Conservation (phyloP, 2,329 filamentous ascomycete species). For the Phyllosticta citribraziliensis region DNA sequence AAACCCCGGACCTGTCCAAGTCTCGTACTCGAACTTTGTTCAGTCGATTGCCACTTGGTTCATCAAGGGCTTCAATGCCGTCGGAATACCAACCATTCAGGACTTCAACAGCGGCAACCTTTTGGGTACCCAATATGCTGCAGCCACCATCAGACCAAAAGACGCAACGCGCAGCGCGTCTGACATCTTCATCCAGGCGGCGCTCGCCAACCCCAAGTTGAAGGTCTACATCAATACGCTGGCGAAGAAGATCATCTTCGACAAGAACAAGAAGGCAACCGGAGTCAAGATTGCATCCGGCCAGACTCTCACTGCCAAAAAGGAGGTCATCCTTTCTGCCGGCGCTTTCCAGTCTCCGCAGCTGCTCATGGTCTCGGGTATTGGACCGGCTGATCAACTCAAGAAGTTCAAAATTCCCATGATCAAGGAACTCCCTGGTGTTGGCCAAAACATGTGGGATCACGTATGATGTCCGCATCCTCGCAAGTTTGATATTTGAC, state of each 20-base stretch:
- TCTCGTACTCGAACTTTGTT: slow-evolving; percentile 21
- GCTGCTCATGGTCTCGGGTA: slow-evolving; percentile 30
- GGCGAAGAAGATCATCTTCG: slow-evolving; percentile 27
- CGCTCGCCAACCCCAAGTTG: neutral
- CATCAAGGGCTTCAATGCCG: slow-evolving; percentile 15
- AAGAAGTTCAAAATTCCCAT: slow-evolving; percentile 17
- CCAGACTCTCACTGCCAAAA: slow-evolving; percentile 20
- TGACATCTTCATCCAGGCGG: slow-evolving; percentile 13
- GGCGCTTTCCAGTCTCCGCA: slow-evolving; percentile 34
- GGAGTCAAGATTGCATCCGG: slow-evolving; percentile 15
- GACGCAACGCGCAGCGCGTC: slow-evolving; percentile 17
- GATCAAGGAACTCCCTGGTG: slow-evolving; percentile 15
- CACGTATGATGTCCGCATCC: neutral
- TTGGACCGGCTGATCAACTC: slow-evolving; percentile 22
- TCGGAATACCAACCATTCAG: slow-evolving; percentile 15
- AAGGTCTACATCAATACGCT: slow-evolving; percentile 23
- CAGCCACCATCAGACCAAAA: slow-evolving; percentile 22
- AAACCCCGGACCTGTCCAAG: slow-evolving; percentile 16
- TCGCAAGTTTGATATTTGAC: no score
- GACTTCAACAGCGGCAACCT: slow-evolving; percentile 19
- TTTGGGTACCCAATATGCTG: slow-evolving; percentile 15
- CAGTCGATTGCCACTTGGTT: slow-evolving; percentile 19
- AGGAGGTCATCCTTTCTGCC: slow-evolving; percentile 36
- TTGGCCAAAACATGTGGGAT: slow-evolving; percentile 23
- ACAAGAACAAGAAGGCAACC: slow-evolving; percentile 17